Base-by-base conservation (phyloP, 495 filamentous ascomycete species). In the Collariella sp. region DNA sequence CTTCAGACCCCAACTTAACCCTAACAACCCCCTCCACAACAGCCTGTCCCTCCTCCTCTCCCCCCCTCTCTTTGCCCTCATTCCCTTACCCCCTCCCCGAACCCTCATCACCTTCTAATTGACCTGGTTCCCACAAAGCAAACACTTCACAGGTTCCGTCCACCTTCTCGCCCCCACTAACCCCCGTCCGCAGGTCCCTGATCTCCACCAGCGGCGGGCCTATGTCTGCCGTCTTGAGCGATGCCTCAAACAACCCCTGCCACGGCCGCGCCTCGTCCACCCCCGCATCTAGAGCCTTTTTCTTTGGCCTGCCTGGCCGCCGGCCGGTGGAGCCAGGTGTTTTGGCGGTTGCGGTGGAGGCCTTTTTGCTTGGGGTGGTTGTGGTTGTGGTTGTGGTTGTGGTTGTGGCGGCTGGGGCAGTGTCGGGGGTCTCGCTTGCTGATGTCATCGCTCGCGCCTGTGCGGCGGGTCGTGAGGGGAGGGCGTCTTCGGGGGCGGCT, bases 91-190 rank as follows among this genome's bases (percentile, higher is more conserved):
- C 12, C 24, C 24, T 9, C 6, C 22, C 16, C 24, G 7, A 15
- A 16, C 12, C 33, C 23, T 16, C 7, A 31, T 63, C 56, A 68
- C 29, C 26, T 18, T 9, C 55, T 66, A 69, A 23, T 71, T 62
- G 38, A 76, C 72, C 19, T 68, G 59, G 12, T 62, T 55, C 22
- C 63, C 62, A 44, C 74, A 77, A 10, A 75, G 60, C 12, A 75
- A 62, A 36, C 74, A 77, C 26, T 62, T 62, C 9, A 76, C 62
- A 0, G 64, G 68, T 46, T 77, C 74, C 3, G 65, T 71, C 74
- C 74, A 77, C 7, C 62, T 73, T 77, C 23, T 70, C 69, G 15
- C 74, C 73, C 7, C 68, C 73, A 0, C 54, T 61, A 11, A 76
- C 62, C 7, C 62, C 68, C 38, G 70, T 58, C 23, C 74, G 65